phyloP scores from a whole-genome alignment of 495 filamentous ascomycete genomes.

The Bryoglossum gracile region DNA sequence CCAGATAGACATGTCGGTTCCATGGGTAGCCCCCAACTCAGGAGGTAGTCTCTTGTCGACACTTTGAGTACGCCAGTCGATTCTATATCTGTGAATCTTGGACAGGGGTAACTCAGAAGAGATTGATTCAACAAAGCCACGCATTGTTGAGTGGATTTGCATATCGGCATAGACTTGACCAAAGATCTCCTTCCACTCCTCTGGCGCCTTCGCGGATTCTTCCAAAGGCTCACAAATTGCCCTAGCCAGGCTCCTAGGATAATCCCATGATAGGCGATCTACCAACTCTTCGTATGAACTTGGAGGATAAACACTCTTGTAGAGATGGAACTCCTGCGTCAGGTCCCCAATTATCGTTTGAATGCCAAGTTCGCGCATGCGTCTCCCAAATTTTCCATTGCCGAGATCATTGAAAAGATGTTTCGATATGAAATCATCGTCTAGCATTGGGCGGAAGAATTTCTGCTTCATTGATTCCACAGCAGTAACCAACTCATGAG shows the following conservation, averaged over 20 bases:
- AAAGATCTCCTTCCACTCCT: slow-evolving; percentile 11
- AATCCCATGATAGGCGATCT: slow-evolving; percentile 10
- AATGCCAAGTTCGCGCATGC: slow-evolving; percentile 4
- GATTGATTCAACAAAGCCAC: slow-evolving; percentile 5
- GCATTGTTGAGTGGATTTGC: slow-evolving; percentile 15
- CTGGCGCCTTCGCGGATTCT: neutral
- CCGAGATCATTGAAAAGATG: slow-evolving; percentile 8
- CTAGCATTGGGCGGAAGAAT: slow-evolving; percentile 9
- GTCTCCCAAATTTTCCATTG: slow-evolving; percentile 2
- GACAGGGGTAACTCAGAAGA: neutral
- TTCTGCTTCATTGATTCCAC: slow-evolving; percentile 6
- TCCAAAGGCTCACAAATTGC: slow-evolving; percentile 1
- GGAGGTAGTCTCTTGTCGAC: slow-evolving; percentile 7
- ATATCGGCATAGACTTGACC: slow-evolving; percentile 8
- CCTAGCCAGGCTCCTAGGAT: slow-evolving; percentile 2
- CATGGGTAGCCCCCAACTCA: slow-evolving; percentile 8
- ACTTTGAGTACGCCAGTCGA: slow-evolving; percentile 8
- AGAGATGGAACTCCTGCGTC: slow-evolving; percentile 14
- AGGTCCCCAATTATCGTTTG: slow-evolving; percentile 15
- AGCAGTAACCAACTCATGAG: slow-evolving; percentile 1
- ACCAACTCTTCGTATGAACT: slow-evolving; percentile 6
- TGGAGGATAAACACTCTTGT: slow-evolving; percentile 5
- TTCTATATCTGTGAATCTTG: slow-evolving; percentile 9
- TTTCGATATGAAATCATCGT: slow-evolving; percentile 9
- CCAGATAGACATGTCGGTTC: slow-evolving; percentile 10